Evolutionary conservation across 495 filamentous ascomycete species (phyloP), one percentile per base, ranked within the genome.

Genomic region (Penicillium steckii): DNA sequence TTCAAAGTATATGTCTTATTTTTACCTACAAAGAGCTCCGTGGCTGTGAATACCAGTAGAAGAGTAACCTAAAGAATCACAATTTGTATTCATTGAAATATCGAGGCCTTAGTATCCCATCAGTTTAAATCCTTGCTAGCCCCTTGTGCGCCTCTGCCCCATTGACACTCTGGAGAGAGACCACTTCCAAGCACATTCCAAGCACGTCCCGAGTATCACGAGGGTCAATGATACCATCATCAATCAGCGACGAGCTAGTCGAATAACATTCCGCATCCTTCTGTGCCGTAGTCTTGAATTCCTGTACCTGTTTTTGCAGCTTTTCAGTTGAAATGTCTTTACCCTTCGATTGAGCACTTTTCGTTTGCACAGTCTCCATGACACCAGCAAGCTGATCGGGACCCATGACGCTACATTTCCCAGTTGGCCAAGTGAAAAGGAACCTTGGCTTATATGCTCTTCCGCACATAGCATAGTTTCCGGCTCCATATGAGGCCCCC

Each of bases 401-500:
- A 0, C 67, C 67, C 67, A 70, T 70, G 0, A 70, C 67, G 18
- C 64, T 65, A 44, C 67, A 70, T 1, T 65, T 65, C 8, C 67
- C 62, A 1, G 52, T 70, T 2, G 64, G 64, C 67, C 67, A 70
- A 21, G 67, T 57, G 46, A 70, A 70, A 2, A 70, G 18, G 37
- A 70, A 68, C 0, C 67, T 60, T 1, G 67, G 67, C 3, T 46
- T 50, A 35, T 67, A 70, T 3, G 67, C 12, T 4, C 67, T 40
- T 1, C 67, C 67, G 45, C 67, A 70, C 67, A 70, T 70, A 4
- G 67, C 67, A 41, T 70, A 70, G 44, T 70, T 70, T 0, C 67
- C 67, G 8, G 67, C 67, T 3, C 67, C 67, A 43, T 70, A 70
- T 1, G 67, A 70, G 2, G 67, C 67, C 7, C 67, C 67, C 9